Conservation (phyloP, 257 asterid genomes). For the Paulownia fortunei region DNA sequence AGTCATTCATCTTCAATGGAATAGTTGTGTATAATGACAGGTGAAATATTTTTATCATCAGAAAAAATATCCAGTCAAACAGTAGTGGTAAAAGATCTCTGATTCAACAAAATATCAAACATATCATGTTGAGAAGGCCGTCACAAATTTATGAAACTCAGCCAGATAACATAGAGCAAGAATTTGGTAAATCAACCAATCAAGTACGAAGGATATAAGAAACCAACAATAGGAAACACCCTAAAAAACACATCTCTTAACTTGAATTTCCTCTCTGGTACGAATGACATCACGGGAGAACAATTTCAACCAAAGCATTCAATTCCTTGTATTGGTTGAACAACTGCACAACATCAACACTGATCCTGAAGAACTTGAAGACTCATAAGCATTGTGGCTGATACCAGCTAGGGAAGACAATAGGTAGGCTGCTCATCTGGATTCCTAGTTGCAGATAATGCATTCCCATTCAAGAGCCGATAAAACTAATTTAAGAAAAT, state of each 20-base stretch:
- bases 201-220: neutral
- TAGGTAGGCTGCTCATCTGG: too few species aligned
- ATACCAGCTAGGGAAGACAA: too few species aligned
- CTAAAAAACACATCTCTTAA: neutral
- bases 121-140: neutral
- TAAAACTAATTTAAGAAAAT: too few species aligned
- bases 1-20: neutral
- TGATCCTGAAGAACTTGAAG: too few species aligned
- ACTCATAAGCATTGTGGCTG: too few species aligned
- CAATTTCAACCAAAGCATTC: too few species aligned
- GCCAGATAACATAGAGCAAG: slow-evolving; percentile 6
- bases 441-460: too few species aligned
- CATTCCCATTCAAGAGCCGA: too few species aligned
- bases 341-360: too few species aligned
- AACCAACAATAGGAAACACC: neutral
- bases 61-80: neutral
- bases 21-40: neutral
- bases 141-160: neutral
- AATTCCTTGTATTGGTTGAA: too few species aligned
- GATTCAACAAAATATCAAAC: neutral
- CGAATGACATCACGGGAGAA: neutral
- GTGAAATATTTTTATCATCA: neutral
- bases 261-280: neutral
- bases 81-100: neutral
- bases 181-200: slow-evolving; percentile 8